Evolutionary conservation across 1,139 yeast genomes (phyloP).

Genomic region (Yamadazyma diospyri): DNA sequence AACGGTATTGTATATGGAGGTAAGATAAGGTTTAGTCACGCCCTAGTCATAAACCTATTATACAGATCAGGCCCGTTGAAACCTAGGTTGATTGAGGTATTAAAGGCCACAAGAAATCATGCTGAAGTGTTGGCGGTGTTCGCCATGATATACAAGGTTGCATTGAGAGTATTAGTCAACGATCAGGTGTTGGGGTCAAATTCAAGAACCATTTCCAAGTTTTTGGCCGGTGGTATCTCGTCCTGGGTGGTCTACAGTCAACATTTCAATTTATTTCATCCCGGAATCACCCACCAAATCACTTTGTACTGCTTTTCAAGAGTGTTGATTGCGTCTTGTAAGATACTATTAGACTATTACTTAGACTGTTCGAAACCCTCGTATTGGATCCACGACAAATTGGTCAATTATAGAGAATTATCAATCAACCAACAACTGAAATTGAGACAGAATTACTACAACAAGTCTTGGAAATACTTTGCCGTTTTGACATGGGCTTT

Average conservation of each 20-base stretch:
- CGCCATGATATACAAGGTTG: slow-evolving; percentile 58
- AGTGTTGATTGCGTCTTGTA: slow-evolving; percentile 52
- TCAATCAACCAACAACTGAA: slow-evolving; percentile 30
- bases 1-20: slow-evolving; percentile 71
- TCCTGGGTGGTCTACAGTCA: slow-evolving; percentile 68
- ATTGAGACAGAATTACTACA: slow-evolving; percentile 32
- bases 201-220: slow-evolving; percentile 32
- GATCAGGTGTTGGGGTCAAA: slow-evolving; percentile 36
- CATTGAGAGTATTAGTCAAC: slow-evolving; percentile 27
- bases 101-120: slow-evolving; percentile 61
- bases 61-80: slow-evolving; percentile 48
- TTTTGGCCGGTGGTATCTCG: slow-evolving; percentile 62
- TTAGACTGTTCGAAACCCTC: slow-evolving; percentile 36
- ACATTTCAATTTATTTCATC: slow-evolving; percentile 42
- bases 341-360: slow-evolving; percentile 40
- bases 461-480: slow-evolving; percentile 57
- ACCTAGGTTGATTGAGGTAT: slow-evolving; percentile 47
- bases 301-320: slow-evolving; percentile 62
- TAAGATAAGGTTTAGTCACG: slow-evolving; percentile 69
- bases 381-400: slow-evolving; percentile 20
- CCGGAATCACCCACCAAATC: slow-evolving; percentile 55
- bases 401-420: slow-evolving; percentile 24
- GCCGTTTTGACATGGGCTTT: slow-evolving; percentile 74
- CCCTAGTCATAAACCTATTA: slow-evolving; percentile 59
- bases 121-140: slow-evolving; percentile 64